Conservation (phyloP, 352 stramenopile genomes). For the Globisporangium parvum region DNA sequence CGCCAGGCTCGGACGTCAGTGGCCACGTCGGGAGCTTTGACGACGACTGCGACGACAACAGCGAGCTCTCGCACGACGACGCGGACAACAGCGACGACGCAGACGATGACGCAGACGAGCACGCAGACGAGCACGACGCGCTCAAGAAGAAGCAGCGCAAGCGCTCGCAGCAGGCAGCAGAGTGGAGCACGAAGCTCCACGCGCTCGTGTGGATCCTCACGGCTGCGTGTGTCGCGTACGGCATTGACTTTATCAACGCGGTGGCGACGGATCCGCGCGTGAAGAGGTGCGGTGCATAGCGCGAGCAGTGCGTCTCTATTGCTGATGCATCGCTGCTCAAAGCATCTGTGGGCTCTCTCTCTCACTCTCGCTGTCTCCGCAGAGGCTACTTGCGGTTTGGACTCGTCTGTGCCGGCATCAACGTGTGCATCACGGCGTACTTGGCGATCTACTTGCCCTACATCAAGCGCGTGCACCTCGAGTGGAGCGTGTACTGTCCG, state of each 20-base stretch:
- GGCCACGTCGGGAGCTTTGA: constrained; percentile 21
- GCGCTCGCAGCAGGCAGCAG: constrained; percentile 39
- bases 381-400: constrained; percentile 81
- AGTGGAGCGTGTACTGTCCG: constrained; percentile 92
- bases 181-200: constrained; percentile 70
- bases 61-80: constrained; percentile 22
- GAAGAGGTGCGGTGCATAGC: constrained; percentile 21
- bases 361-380: background rate
- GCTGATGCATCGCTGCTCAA: background rate
- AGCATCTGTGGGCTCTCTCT: background rate
- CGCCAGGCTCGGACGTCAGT: constrained; percentile 15
- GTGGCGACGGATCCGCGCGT: constrained; percentile 58
- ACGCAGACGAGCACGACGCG: constrained; percentile 26
- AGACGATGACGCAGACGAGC: constrained; percentile 18
- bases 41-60: constrained; percentile 20
- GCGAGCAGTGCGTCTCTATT: background rate
- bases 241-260: constrained; percentile 66
- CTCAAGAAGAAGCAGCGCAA: constrained; percentile 16
- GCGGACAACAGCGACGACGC: constrained; percentile 25
- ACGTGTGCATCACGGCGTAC: constrained; percentile 85
- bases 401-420: constrained; percentile 71
- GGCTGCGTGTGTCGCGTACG: constrained; percentile 45
- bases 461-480: constrained; percentile 70
- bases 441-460: constrained; percentile 85
- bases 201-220: constrained; percentile 67